These are phyloP conservation scores for Calycina herbarum DNA, from an alignment of 2,329 filamentous ascomycete genomes.

Conservation along the genomic window DNA sequence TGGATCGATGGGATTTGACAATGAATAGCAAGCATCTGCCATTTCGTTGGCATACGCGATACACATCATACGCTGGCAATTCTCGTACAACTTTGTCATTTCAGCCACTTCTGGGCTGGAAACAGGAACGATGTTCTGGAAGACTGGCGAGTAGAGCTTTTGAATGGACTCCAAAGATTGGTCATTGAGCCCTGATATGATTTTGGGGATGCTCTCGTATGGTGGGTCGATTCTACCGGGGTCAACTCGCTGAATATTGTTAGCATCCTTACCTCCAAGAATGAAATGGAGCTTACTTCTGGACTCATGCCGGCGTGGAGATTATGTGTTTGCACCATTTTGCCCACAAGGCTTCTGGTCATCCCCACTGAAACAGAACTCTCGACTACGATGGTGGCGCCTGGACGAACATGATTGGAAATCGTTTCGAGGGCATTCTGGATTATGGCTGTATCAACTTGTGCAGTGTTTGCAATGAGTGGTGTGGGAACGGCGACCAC, in stretches of 20 bases:
- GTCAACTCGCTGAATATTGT: conserved; percentile 46
- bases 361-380: conserved; percentile 56
- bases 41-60: conserved; percentile 58
- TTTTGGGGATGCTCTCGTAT: conserved; percentile 49
- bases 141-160: conserved; percentile 48
- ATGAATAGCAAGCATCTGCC: conserved; percentile 49
- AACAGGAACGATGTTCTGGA: conserved; percentile 49
- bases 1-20: conserved; percentile 47
- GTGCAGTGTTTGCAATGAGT: conserved; percentile 32
- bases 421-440: conserved; percentile 9
- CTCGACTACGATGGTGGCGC: conserved; percentile 40
- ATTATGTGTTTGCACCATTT: conserved; percentile 44
- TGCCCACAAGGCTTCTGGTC: conserved; percentile 50
- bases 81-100: conserved; percentile 60
- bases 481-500: conserved; percentile 47
- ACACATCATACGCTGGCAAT: conserved; percentile 56
- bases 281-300: conserved; percentile 22
- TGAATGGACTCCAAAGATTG: conserved; percentile 47
- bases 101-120: conserved; percentile 55
- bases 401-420: conserved; percentile 2
- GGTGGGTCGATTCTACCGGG: conserved; percentile 47
- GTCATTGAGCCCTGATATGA: conserved; percentile 53
- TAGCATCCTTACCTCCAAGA: background rate
- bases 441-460: conserved; percentile 13
- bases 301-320: conserved; percentile 53